These are phyloP conservation scores for Bullera alba DNA, from an alignment of 768 basidiomycete genomes.

Conservation along the genomic window DNA sequence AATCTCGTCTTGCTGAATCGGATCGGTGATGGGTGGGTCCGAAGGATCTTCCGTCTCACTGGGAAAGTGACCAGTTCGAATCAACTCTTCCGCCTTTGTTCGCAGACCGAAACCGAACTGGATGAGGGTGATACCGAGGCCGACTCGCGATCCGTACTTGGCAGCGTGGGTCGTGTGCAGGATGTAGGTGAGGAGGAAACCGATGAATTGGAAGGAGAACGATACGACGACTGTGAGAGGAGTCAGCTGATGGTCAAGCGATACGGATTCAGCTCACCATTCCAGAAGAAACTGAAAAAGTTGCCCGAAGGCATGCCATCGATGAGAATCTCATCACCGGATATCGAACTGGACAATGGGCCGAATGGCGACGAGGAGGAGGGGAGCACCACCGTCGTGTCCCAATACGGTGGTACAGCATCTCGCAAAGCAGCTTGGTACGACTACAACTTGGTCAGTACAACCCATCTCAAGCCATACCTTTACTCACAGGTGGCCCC, in stretches of 20 bases:
- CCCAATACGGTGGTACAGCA: slow-evolving; percentile 91
- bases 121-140: slow-evolving; percentile 89
- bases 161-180: slow-evolving; percentile 77
- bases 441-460: slow-evolving; percentile 52
- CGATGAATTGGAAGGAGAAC: slow-evolving; percentile 95
- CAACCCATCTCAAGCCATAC: no score
- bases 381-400: slow-evolving; percentile 85
- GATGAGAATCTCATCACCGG: slow-evolving; percentile 66
- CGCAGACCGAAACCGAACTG: slow-evolving; percentile 80
- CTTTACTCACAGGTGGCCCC: slow-evolving; percentile 69
- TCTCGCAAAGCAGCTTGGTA: slow-evolving; percentile 84
- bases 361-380: slow-evolving; percentile 42
- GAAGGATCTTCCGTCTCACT: slow-evolving; percentile 27
- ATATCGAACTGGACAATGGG: slow-evolving; percentile 52
- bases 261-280: slow-evolving; percentile 22
- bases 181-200: slow-evolving; percentile 72
- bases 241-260: slow-evolving; percentile 3
- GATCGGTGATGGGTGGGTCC: slow-evolving; percentile 6
- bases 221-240: slow-evolving; percentile 76
- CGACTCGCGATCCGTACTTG: slow-evolving; percentile 86
- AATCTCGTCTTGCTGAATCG: slow-evolving; percentile 18
- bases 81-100: slow-evolving; percentile 49
- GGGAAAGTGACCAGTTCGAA: slow-evolving; percentile 38
- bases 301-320: slow-evolving; percentile 85
- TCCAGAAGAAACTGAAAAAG: slow-evolving; percentile 45